Evolutionary conservation across 2,329 filamentous ascomycete genomes (phyloP), one percentile per base, ranked within the genome.

Genomic region (Alternaria infectoria): DNA sequence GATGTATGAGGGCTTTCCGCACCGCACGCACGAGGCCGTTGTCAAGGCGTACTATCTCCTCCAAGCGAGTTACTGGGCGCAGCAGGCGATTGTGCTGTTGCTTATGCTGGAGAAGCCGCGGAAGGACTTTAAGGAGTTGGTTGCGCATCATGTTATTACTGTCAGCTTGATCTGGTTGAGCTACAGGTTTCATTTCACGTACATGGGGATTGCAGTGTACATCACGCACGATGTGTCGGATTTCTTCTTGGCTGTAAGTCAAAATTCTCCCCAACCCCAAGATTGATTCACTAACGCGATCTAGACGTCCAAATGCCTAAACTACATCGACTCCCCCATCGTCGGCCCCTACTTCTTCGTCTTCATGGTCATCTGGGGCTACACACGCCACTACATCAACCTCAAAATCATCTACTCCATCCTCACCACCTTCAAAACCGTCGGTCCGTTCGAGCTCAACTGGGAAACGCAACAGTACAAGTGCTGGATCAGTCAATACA

Each of bases 1-100:
- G 79, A 97, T 97, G 92, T 97, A 96, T 81, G 92, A 95, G 80
- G 85, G 84, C 17, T 97, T 93, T 80, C 94, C 94, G 6, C 94
- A 97, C 81, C 87, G 87, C 73, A 90, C 91, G 26, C 93, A 96
- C 77, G 90, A 92, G 67, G 92, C 85, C 61, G 74, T 87, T 43
- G 93, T 97, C 87, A 98, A 98, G 85, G 93, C 95, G 64, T 98
- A 97, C 83, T 98, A 98, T 80, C 86, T 98, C 67, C 91, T 97
- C 74, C 90, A 98, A 82, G 95, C 93, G 46, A 92, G 91, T 69
- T 98, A 97, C 86, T 98, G 95, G 95, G 89, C 92, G 4, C 94
- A 97, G 84, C 94, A 97, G 83, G 92, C 91, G 54, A 91, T 98
- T 70, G 94, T 97, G 17, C 84, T 97, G 64, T 74, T 96, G 62